Evolutionary conservation across 2,329 filamentous ascomycete species (phyloP).

Genomic region (Hansfordia pulvinata): DNA sequence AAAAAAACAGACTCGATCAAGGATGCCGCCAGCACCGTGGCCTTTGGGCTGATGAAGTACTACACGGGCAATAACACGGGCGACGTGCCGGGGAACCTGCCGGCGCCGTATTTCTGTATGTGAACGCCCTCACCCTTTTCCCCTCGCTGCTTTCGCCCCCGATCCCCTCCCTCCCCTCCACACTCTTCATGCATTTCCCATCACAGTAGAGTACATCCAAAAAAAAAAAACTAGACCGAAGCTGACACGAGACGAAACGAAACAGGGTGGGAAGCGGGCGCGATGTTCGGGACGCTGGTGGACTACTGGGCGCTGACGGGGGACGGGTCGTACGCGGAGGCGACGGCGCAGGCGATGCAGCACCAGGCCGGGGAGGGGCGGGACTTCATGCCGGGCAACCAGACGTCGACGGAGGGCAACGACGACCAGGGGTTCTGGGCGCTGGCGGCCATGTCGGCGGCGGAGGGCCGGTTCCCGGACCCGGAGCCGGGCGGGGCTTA

Average conservation of each 20-base stretch:
- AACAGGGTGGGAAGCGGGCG: conserved; percentile 58
- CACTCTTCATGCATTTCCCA: neutral
- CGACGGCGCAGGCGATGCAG: conserved; percentile 42
- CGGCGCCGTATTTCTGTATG: conserved; percentile 51
- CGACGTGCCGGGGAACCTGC: conserved; percentile 42
- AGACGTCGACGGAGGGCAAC: conserved; percentile 49
- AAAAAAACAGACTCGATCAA: conserved; percentile 35
- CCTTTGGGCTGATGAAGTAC: conserved; percentile 18
- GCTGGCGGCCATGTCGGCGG: conserved; percentile 67
- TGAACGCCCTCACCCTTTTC: too few species aligned
- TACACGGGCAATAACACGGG: conserved; percentile 41
- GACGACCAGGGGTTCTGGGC: conserved; percentile 79
- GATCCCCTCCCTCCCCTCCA: too few species aligned
- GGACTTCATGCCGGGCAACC: conserved; percentile 56
- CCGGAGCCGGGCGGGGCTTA: too few species aligned
- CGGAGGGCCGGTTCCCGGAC: conserved; percentile 63
- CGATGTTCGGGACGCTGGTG: conserved; percentile 56
- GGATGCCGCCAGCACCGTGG: conserved; percentile 17
- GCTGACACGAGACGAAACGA: conserved; percentile 37
- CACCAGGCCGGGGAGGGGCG: conserved; percentile 45
- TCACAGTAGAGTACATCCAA: too few species aligned
- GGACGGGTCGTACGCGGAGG: conserved; percentile 48
- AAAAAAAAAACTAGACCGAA: conserved; percentile 21
- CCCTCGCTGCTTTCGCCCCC: too few species aligned
- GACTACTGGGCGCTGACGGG: conserved; percentile 63